Evolutionary conservation across 2,329 filamentous ascomycete species (phyloP).

Genomic region (Salinomyces thailandicus): DNA sequence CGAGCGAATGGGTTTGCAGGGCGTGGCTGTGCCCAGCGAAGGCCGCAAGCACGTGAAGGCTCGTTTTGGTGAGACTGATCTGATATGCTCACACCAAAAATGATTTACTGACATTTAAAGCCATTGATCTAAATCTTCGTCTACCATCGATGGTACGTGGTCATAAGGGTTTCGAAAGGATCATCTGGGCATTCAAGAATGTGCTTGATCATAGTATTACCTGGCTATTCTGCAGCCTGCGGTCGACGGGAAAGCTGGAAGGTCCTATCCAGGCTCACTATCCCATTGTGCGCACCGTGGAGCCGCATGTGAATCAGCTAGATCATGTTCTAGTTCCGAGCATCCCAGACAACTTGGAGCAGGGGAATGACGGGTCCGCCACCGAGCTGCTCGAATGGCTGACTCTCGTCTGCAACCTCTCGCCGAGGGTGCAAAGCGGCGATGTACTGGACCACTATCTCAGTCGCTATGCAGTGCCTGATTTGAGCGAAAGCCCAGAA

Average conservation of each 20-base stretch:
- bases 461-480: conserved; percentile 54
- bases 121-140: conserved; percentile 66
- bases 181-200: conserved; percentile 68
- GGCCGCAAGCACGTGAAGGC: conserved; percentile 56
- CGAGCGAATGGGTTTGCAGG: conserved; percentile 70
- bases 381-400: conserved; percentile 65
- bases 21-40: conserved; percentile 50
- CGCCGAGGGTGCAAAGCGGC: conserved; percentile 47
- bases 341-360: conserved; percentile 24
- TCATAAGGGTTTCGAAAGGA: conserved; percentile 69
- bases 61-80: conserved; percentile 58
- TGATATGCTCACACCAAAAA: too few species aligned
- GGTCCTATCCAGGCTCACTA: conserved; percentile 19
- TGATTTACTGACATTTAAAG: too few species aligned
- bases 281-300: conserved; percentile 22
- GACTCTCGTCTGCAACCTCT: conserved; percentile 54
- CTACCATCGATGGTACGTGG: conserved; percentile 67
- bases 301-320: conserved; percentile 18
- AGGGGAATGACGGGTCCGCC: conserved; percentile 51
- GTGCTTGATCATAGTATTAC: conserved; percentile 56
- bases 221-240: conserved; percentile 68
- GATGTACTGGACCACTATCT: conserved; percentile 60
- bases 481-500: background rate
- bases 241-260: conserved; percentile 5
- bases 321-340: conserved; percentile 21